phyloP scores from a whole-genome alignment of 176 grass and related monocot genomes.

The Oryza nivara region DNA sequence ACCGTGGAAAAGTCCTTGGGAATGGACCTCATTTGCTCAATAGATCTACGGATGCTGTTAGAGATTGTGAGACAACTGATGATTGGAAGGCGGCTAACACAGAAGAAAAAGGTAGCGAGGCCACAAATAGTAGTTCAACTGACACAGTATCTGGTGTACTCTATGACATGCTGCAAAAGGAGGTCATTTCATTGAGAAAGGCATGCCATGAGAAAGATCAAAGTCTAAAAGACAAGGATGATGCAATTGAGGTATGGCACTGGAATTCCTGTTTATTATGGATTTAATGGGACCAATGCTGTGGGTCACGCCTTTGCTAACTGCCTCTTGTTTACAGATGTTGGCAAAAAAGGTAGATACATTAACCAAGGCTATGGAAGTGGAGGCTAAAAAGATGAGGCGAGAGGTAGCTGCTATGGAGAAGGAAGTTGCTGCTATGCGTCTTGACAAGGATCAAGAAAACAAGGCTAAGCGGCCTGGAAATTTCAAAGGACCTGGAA shows the following conservation, averaged over 20 bases:
- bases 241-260: slow-evolving; percentile 84
- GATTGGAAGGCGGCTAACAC: slow-evolving; percentile 50
- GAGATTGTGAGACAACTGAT: slow-evolving; percentile 51
- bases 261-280: slow-evolving; percentile 22
- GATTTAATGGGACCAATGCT: not conserved
- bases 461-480: slow-evolving; percentile 66
- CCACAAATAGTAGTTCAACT: slow-evolving; percentile 46
- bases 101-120: slow-evolving; percentile 59
- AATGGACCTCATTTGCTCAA: slow-evolving; percentile 69
- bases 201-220: slow-evolving; percentile 90
- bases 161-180: slow-evolving; percentile 94
- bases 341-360: slow-evolving; percentile 91
- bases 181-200: slow-evolving; percentile 85
- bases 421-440: slow-evolving; percentile 85
- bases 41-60: slow-evolving; percentile 57
- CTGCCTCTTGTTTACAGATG: slow-evolving; percentile 55
- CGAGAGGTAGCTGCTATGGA: slow-evolving; percentile 84
- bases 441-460: slow-evolving; percentile 81
- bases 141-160: slow-evolving; percentile 83
- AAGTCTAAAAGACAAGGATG: slow-evolving; percentile 89
- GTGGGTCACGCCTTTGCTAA: slow-evolving; percentile 10
- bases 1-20: slow-evolving; percentile 49
- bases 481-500: slow-evolving; percentile 69
- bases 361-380: slow-evolving; percentile 92
- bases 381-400: slow-evolving; percentile 97